phyloP scores from a whole-genome alignment of 2,329 filamentous ascomycete genomes.

The Colletotrichum echinochloae region DNA sequence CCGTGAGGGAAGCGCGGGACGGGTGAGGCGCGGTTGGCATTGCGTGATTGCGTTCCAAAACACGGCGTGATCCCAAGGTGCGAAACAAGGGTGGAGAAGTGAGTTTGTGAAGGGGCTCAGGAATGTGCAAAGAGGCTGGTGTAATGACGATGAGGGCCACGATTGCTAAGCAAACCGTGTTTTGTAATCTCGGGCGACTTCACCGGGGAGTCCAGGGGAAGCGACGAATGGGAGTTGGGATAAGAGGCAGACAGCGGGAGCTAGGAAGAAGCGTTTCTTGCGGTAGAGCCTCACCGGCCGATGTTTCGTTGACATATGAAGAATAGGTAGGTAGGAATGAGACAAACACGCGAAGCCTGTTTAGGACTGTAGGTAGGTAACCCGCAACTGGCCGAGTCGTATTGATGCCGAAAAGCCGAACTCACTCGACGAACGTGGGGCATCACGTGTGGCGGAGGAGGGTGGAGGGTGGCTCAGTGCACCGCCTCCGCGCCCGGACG shows the following conservation, averaged over 20 bases:
- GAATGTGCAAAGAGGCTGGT: background rate
- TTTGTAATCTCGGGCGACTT: background rate
- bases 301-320: background rate
- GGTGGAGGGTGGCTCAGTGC: slow-evolving; percentile 6
- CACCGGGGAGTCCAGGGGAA: background rate
- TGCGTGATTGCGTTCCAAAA: background rate
- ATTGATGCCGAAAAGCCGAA: slow-evolving; percentile 21
- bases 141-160: slow-evolving; percentile 3
- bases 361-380: too few relatives aligned
- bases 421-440: background rate
- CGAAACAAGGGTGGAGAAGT: background rate
- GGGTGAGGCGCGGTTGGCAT: background rate
- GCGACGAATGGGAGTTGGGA: background rate
- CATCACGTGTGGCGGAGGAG: slow-evolving; percentile 17
- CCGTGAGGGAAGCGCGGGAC: slow-evolving; percentile 17
- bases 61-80: background rate
- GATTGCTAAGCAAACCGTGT: background rate
- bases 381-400: slow-evolving; percentile 12
- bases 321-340: background rate
- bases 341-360: slow-evolving; percentile 1
- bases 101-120: slow-evolving; percentile 1
- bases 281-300: background rate
- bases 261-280: background rate
- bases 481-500: slow-evolving; percentile 27
- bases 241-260: background rate